Evolutionary conservation across 148 eudicot species (phyloP), one percentile per base, ranked within the genome.

Genomic region (Amaranthus hypochondriacus): DNA sequence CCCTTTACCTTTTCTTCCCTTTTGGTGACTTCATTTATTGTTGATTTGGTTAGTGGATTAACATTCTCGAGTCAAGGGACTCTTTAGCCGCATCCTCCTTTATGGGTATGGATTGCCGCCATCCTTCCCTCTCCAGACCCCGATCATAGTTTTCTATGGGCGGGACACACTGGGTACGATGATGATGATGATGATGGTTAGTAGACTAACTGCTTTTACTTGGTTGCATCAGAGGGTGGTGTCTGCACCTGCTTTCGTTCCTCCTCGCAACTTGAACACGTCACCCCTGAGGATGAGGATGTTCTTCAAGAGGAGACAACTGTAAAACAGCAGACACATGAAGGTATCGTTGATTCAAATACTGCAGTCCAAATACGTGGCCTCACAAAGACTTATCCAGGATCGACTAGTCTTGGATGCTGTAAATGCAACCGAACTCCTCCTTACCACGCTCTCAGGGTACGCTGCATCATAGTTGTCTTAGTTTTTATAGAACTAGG

Each of bases 321-420:
- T 11, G 97, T 92, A 49, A 92, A 92, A 77, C 89, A 80, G 73
- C 88, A 87, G 79, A 72, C 75, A 7, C 42, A 44, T 68, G 88
- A 87, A 77, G 92, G 86, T 53, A 74, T 43, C 39, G 77, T 79
- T 62, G 92, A 95, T 83, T 74, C 89, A 76, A 81, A 84, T 77
- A 77, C 86, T 80, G 96, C 99, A 71, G 96, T 83, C 71, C 97
- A 92, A 81, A 80, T 95, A 78, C 96, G 88, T 70, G 97, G 99
- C 66, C 96, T 95, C 73, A 87, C 82, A 59, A 95, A 95, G 77
- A 76, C 71, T 49, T 95, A 87, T 83, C 88, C 96, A 53, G 96
- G 96, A 73, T 75, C 85, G 50, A 86, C 78, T 52, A 84, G 83
- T 56, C 78, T 84, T 43, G 89, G 97, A 77, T 89, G 97, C 77